These are phyloP conservation scores for Cyclotella distinguenda DNA, from an alignment of 108 stramenopile genomes.

Conservation along the genomic window DNA sequence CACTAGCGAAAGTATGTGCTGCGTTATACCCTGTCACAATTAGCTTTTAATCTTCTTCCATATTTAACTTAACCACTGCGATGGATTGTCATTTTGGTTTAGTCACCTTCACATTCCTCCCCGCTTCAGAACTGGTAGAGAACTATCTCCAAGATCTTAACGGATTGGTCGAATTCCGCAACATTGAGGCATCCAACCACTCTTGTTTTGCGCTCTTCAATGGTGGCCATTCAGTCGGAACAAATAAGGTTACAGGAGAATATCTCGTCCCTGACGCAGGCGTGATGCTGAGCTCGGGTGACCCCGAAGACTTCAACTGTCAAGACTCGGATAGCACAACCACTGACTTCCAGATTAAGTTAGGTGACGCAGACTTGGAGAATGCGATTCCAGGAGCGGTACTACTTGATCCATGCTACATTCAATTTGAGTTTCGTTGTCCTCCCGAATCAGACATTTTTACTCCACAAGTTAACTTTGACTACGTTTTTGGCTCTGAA, in stretches of 20 bases:
- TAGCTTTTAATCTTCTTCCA: too few relatives aligned
- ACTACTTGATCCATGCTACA: constrained; percentile 21
- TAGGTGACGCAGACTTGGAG: constrained; percentile 23
- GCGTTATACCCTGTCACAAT: too few relatives aligned
- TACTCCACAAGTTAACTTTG: constrained; percentile 25
- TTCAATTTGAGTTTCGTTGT: constrained; percentile 36
- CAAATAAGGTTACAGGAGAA: neutral
- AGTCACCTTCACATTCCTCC: constrained; percentile 13
- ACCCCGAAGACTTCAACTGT: constrained; percentile 22
- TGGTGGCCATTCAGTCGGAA: constrained; percentile 28
- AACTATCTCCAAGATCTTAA: constrained; percentile 25
- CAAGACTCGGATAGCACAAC: constrained; percentile 22
- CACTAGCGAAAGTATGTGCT: too few relatives aligned
- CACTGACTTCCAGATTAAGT: constrained; percentile 3
- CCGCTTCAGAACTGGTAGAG: constrained; percentile 12
- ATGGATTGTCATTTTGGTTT: too few relatives aligned
- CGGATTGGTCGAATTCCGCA: constrained; percentile 31
- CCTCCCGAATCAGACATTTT: constrained; percentile 16
- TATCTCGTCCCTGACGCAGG: constrained; percentile 29
- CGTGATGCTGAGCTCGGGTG: constrained; percentile 24
- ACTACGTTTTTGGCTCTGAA: constrained; percentile 45
- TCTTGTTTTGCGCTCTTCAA: constrained; percentile 27
- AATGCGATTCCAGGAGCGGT: neutral
- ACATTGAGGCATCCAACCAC: constrained; percentile 22
- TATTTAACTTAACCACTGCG: too few relatives aligned